Evolutionary conservation across 2,329 filamentous ascomycete genomes (phyloP).

Genomic region (Ophiosphaerella narmari): DNA sequence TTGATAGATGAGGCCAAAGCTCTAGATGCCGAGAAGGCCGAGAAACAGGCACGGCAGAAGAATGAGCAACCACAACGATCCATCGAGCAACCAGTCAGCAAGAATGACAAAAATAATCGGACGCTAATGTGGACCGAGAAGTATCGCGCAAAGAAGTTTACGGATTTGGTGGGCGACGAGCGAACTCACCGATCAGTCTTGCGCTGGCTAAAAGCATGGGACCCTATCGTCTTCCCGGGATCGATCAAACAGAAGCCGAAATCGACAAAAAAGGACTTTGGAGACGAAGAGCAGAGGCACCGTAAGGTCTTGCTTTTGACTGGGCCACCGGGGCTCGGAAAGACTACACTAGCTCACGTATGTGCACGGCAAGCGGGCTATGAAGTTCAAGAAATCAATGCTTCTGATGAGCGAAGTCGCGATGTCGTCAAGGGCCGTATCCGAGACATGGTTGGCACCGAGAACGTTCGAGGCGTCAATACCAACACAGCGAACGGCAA

Average conservation of each 20-base stretch:
- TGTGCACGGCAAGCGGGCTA: slow-evolving; percentile 95
- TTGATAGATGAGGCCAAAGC: slow-evolving; percentile 73
- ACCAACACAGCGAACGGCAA: slow-evolving; percentile 58
- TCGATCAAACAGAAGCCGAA: slow-evolving; percentile 63
- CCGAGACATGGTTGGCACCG: slow-evolving; percentile 87
- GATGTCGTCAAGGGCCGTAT: slow-evolving; percentile 92
- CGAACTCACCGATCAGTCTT: slow-evolving; percentile 88
- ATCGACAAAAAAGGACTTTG: slow-evolving; percentile 52
- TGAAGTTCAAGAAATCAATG: slow-evolving; percentile 96
- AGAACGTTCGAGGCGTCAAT: slow-evolving; percentile 81
- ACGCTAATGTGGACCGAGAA: slow-evolving; percentile 93
- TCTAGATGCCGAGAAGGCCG: slow-evolving; percentile 55
- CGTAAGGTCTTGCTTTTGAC: slow-evolving; percentile 88
- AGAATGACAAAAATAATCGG: slow-evolving; percentile 36
- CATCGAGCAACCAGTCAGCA: slow-evolving; percentile 42
- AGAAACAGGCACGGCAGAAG: slow-evolving; percentile 25
- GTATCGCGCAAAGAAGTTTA: slow-evolving; percentile 88
- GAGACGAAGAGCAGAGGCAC: slow-evolving; percentile 74
- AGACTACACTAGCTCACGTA: slow-evolving; percentile 95
- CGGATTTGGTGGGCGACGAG: slow-evolving; percentile 93
- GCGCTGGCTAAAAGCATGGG: slow-evolving; percentile 94
- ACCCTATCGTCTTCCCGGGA: slow-evolving; percentile 86
- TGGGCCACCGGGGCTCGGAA: slow-evolving; percentile 89
- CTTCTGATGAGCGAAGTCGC: slow-evolving; percentile 89
- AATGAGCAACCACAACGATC: slow-evolving; percentile 39